Evolutionary conservation across 2,329 filamentous ascomycete genomes (phyloP).

Genomic region (Albophoma yamanashiensis): DNA sequence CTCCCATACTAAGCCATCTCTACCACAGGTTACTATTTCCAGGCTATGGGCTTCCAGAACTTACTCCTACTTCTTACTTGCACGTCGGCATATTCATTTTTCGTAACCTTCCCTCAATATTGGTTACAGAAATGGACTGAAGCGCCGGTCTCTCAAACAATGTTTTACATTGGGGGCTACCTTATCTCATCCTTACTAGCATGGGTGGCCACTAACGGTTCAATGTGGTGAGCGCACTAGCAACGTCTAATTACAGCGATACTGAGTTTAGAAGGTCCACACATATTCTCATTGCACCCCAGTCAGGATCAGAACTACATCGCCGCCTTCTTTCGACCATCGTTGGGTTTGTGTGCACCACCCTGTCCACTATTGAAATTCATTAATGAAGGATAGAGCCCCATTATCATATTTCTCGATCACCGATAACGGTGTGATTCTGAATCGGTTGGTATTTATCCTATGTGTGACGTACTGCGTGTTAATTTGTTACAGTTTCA

Average conservation of each 20-base stretch:
- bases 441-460: neutral
- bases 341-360: neutral
- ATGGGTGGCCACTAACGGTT: neutral
- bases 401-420: neutral
- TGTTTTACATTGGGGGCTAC: neutral
- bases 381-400: neutral
- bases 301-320: neutral
- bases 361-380: neutral
- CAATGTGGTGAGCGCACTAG: neutral
- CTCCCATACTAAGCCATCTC: neutral
- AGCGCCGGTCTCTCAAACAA: neutral
- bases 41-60: neutral
- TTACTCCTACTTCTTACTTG: neutral
- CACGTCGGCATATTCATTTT: neutral
- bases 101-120: neutral
- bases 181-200: neutral
- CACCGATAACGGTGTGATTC: neutral
- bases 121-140: neutral
- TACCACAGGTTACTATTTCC: neutral
- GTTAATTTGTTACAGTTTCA: neutral
- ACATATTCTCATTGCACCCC: neutral
- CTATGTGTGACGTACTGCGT: neutral
- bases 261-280: neutral
- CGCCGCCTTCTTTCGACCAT: neutral
- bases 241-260: neutral